Base-by-base conservation (phyloP, 2,329 filamentous ascomycete genomes). In the Epichloe brachyelytri region DNA sequence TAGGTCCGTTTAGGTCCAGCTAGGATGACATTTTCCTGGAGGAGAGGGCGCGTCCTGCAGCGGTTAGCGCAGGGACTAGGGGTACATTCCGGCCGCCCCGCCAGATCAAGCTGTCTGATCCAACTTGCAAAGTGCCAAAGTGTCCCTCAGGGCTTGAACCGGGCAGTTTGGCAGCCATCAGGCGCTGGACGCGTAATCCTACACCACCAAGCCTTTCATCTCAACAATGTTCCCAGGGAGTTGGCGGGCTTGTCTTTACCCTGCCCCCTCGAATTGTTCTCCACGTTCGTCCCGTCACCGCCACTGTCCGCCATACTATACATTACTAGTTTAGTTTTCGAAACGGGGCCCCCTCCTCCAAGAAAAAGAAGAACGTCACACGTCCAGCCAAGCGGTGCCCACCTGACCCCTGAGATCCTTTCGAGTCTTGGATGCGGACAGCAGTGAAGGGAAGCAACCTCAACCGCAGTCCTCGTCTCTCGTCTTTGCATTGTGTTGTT, bases 351-450 rank as follows among this genome's bases (percentile, higher is more conserved):
- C 38, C 15, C 15, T 26, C 26, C 26, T 12, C 20, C 19, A 34
- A 37, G 20, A 43, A 51, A 33, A 41, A 26, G 43, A 47, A 33
- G 46, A 41, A 52, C 41, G 46, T 52, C 46, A 52, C 40, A 43
- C 36, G 36, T 14, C 48, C 19, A 43, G 36, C 43, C 53, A 15
- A 54, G 58, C 61, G 58, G 58, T 53, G 60, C 57, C 52, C 55
- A 51, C 56, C 50, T 54, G 53, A 44, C 55, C 51, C 45, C 54
- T 58, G 43, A 54, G 48, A 41, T 48, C 34, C 50, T 51, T 36
- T 41, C 17, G 47, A 46, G 45, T 49, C 50, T 56, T 56, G 60
- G 60, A 62, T 62, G 61, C 53, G 58, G 59, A 55, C 59, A 55
- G 59, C 58, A 26, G 54, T 49, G 44, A 37, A 46, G 44, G 34